Percentiles rank a stretch among this genome's conserved stretches.
Evolutionary conservation across 192 early-diverging fungal genomes (phyloP).

Genomic region (Coemansia sp.): DNA sequence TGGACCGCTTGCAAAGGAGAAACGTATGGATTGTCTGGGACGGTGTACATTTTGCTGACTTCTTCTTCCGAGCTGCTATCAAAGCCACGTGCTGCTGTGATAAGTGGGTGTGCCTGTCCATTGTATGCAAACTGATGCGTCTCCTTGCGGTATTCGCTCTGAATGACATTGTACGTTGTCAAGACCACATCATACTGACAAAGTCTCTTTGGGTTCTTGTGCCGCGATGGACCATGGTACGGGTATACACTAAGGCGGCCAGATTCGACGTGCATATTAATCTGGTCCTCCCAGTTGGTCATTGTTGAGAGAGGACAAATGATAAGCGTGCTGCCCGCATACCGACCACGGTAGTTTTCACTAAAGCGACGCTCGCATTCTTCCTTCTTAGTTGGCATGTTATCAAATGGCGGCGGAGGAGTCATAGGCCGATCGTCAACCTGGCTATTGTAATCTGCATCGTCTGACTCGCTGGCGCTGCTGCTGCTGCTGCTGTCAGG

Average conservation of each 20-base stretch:
- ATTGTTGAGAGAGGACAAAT: slow-evolving; percentile 71
- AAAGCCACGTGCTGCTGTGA: slow-evolving; percentile 3
- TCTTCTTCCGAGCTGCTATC: slow-evolving; percentile 45
- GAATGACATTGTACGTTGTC: slow-evolving; percentile 70
- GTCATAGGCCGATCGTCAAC: slow-evolving; percentile 38
- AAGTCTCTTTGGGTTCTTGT: slow-evolving; percentile 48
- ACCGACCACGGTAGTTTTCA: slow-evolving; percentile 43
- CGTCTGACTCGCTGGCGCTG: slow-evolving; percentile 6
- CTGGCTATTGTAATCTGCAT: slow-evolving; percentile 5
- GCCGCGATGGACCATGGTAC: slow-evolving; percentile 63
- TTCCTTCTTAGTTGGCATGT: slow-evolving; percentile 34
- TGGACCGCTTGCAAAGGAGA: slow-evolving; percentile 60
- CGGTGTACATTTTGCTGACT: slow-evolving; percentile 22
- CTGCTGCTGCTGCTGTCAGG: neutral
- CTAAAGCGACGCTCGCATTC: slow-evolving; percentile 39
- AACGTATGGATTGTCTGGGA: slow-evolving; percentile 43
- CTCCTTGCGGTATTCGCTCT: slow-evolving; percentile 55
- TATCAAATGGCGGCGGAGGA: slow-evolving; percentile 45
- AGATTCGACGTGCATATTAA: slow-evolving; percentile 50
- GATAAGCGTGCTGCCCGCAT: slow-evolving; percentile 63
- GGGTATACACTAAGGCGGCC: slow-evolving; percentile 54
- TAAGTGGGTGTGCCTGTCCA: neutral
- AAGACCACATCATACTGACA: slow-evolving; percentile 68
- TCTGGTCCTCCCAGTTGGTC: slow-evolving; percentile 75
- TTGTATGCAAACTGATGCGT: slow-evolving; percentile 27